A percentile compares a stretch with the other conserved stretches of the same genome.
These are phyloP conservation scores for Cucurbita pepo DNA, from an alignment of 306 rosid species.

Conservation along the genomic window DNA sequence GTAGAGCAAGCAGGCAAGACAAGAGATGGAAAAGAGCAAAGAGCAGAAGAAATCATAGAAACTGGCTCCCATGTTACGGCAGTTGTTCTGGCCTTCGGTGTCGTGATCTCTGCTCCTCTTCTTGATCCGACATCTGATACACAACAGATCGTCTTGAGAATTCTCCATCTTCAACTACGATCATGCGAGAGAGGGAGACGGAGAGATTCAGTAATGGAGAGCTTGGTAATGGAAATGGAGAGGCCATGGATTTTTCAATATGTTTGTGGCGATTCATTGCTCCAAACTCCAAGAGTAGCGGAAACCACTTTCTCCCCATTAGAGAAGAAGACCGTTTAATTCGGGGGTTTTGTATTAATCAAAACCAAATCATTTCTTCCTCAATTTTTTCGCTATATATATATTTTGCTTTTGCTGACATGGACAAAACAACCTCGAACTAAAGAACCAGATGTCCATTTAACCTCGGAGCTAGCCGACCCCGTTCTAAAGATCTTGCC, in stretches of 20 bases:
- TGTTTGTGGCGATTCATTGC: slow-evolving; percentile 6
- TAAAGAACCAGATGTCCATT: too few species aligned
- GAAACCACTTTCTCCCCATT: slow-evolving; percentile 8
- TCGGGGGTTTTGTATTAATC: not conserved
- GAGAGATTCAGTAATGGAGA: not conserved
- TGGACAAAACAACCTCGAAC: not conserved
- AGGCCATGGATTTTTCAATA: not conserved
- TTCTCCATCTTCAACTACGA: slow-evolving; percentile 35
- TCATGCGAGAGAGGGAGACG: not conserved
- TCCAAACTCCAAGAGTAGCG: not conserved
- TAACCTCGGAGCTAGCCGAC: too few species aligned
- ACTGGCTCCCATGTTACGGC: slow-evolving; percentile 14
- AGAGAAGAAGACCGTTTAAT: not conserved
- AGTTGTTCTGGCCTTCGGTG: not conserved
- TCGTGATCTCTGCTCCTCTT: not conserved
- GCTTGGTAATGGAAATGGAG: not conserved
- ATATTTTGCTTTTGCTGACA: not conserved
- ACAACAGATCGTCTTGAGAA: slow-evolving; percentile 16
- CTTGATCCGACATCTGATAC: slow-evolving; percentile 16
- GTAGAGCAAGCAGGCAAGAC: slow-evolving; percentile 43
- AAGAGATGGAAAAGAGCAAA: slow-evolving; percentile 47
- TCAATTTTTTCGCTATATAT: not conserved
- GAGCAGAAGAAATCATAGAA: slow-evolving; percentile 52
- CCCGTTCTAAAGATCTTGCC: too few species aligned
- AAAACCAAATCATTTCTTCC: not conserved